These are phyloP conservation scores for Bipolaris victoriae DNA, from an alignment of 2,329 filamentous ascomycete genomes.

Conservation along the genomic window DNA sequence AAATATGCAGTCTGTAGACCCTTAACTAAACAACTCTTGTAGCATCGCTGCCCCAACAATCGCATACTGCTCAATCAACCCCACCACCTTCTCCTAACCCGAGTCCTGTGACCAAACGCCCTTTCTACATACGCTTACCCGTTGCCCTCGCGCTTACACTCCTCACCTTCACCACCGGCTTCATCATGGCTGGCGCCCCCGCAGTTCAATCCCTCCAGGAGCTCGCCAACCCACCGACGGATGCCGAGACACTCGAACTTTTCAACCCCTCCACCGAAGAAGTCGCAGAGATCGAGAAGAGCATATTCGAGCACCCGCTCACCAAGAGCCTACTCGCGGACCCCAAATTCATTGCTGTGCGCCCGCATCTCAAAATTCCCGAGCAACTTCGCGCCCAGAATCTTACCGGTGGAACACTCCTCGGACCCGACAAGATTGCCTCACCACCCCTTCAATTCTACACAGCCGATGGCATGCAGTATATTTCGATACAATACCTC, in stretches of 20 bases:
- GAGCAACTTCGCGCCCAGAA: slow-evolving; percentile 71
- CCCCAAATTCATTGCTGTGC: slow-evolving; percentile 72
- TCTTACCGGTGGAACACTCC: slow-evolving; percentile 80
- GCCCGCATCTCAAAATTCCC: slow-evolving; percentile 89
- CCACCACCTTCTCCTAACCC: slow-evolving; percentile 8
- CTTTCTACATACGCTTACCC: slow-evolving; percentile 48
- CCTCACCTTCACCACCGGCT: slow-evolving; percentile 59
- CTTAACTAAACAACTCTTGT: not conserved
- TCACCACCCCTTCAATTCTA: slow-evolving; percentile 82
- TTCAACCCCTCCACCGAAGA: slow-evolving; percentile 64
- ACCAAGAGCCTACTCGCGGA: slow-evolving; percentile 70
- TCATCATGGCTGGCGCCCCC: slow-evolving; percentile 63
- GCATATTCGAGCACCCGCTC: slow-evolving; percentile 78
- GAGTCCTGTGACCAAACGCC: slow-evolving; percentile 18
- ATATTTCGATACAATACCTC: slow-evolving; percentile 75
- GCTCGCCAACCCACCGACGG: slow-evolving; percentile 63
- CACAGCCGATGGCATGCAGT: slow-evolving; percentile 57
- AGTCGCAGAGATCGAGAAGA: slow-evolving; percentile 68
- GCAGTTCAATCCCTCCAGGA: slow-evolving; percentile 57
- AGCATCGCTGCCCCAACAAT: slow-evolving; percentile 1
- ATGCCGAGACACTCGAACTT: slow-evolving; percentile 74
- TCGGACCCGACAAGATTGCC: slow-evolving; percentile 75
- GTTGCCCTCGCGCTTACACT: slow-evolving; percentile 56
- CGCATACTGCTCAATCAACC: slow-evolving; percentile 17
- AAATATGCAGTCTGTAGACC: not conserved